These are phyloP conservation scores for Coniferiporia sulphurascens DNA, from an alignment of 1,284 basidiomycete species.

Conservation along the genomic window DNA sequence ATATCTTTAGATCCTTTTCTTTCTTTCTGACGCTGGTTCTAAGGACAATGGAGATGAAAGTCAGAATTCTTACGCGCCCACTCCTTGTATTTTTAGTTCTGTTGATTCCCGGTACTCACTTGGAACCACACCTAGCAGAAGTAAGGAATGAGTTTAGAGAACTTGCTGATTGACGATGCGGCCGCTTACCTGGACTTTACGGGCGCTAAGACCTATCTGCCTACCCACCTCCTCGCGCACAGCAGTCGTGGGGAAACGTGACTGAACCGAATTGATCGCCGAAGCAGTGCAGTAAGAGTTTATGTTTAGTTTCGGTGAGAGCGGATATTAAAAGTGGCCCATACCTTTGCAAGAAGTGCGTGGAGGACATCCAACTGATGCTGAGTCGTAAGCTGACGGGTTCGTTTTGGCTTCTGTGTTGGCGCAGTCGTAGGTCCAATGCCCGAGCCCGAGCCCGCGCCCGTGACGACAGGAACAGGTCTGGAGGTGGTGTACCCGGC, in stretches of 20 bases:
- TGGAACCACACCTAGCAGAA: conserved; percentile 75
- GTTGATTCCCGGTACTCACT: conserved; percentile 37
- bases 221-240: conserved; percentile 81
- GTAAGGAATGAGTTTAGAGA: conserved; percentile 20
- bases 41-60: neutral
- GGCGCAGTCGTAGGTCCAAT: conserved; percentile 31
- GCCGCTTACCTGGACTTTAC: conserved; percentile 75
- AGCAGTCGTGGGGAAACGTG: conserved; percentile 79
- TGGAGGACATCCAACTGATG: conserved; percentile 80
- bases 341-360: conserved; percentile 73
- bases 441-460: neutral
- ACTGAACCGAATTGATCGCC: conserved; percentile 39
- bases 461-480: neutral
- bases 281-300: neutral
- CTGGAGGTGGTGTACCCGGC: neutral
- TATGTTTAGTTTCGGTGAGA: neutral
- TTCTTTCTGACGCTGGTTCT: conserved; percentile 20
- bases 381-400: conserved; percentile 72
- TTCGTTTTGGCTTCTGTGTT: conserved; percentile 66
- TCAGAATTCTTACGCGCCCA: neutral
- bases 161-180: conserved; percentile 15
- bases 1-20: conserved; percentile 11
- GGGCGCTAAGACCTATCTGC: conserved; percentile 76
- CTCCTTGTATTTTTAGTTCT: neutral
- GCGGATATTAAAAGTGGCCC: conserved; percentile 1